These are phyloP conservation scores for Paramecium sonneborni DNA, from an alignment of 73 alveolate genomes.

Conservation along the genomic window DNA sequence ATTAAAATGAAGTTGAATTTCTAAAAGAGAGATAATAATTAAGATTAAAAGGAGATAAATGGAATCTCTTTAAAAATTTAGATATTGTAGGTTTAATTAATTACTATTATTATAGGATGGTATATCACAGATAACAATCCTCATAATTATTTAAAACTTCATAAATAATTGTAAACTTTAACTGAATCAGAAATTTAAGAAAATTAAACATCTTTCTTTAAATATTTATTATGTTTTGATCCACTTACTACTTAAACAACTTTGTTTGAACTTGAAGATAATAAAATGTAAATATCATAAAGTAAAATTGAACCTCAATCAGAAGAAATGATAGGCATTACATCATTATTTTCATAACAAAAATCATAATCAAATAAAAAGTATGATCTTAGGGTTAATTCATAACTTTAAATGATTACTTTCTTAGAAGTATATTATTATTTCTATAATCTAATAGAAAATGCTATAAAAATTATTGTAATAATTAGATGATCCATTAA, in stretches of 20 bases:
- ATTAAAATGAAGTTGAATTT: not conserved
- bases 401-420: not conserved
- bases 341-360: slow-evolving; percentile 1
- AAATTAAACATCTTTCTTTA: not conserved
- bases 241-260: not conserved
- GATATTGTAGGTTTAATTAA: slow-evolving; percentile 4
- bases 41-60: slow-evolving; percentile 28
- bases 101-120: not conserved
- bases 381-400: not conserved
- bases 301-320: slow-evolving; percentile 22
- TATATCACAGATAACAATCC: slow-evolving; percentile 30
- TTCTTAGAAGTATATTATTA: slow-evolving; percentile 2
- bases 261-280: not conserved
- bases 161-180: not conserved
- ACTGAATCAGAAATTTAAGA: not conserved
- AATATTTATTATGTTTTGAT: not conserved
- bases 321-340: slow-evolving; percentile 32
- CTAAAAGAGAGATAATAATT: not conserved
- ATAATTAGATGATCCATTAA: not conserved
- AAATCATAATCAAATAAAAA: not conserved
- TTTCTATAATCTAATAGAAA: not conserved
- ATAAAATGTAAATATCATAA: not conserved
- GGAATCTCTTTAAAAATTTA: slow-evolving; percentile 55
- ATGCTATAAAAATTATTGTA: not conserved
- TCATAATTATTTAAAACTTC: not conserved